Evolutionary conservation across 345 rosid genomes (phyloP).

Genomic region (Salix exigua): DNA sequence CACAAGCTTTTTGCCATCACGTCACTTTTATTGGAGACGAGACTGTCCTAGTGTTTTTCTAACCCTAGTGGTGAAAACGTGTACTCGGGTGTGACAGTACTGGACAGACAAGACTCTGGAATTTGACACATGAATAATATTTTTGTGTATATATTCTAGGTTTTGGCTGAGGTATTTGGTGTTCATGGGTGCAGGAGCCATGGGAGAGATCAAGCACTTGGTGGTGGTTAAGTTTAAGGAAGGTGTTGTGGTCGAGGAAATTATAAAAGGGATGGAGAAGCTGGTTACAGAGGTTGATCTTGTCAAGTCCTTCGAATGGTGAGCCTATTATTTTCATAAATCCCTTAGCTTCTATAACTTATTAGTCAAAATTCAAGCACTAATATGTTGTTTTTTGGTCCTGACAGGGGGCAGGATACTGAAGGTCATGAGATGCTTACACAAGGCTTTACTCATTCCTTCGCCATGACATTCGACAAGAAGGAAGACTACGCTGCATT

Average conservation of each 20-base stretch:
- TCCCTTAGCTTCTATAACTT: background rate
- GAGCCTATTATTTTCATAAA: background rate
- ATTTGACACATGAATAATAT: constrained; percentile 35
- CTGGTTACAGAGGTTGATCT: constrained; percentile 61
- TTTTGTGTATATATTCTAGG: constrained; percentile 18
- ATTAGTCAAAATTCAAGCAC: background rate
- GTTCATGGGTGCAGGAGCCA: constrained; percentile 10
- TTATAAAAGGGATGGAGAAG: constrained; percentile 80
- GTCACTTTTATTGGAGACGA: background rate
- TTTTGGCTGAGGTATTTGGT: background rate
- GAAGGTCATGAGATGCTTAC: constrained; percentile 86
- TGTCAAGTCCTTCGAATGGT: constrained; percentile 93
- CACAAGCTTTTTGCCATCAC: too few species aligned
- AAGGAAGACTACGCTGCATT: constrained; percentile 72
- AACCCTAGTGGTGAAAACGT: constrained; percentile 16
- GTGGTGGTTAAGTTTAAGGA: constrained; percentile 86
- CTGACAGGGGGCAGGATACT: constrained; percentile 69
- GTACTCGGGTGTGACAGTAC: constrained; percentile 6
- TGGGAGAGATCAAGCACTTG: constrained; percentile 80
- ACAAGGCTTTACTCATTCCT: constrained; percentile 85
- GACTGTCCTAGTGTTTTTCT: background rate
- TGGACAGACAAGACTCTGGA: constrained; percentile 34
- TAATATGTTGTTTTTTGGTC: background rate
- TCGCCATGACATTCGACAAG: constrained; percentile 69
- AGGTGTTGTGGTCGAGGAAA: constrained; percentile 52